Percentiles rank a stretch among this genome's conserved stretches.
These are phyloP conservation scores for Pyrenochaeta sp. DNA, from an alignment of 2,329 filamentous ascomycete species.

Conservation along the genomic window DNA sequence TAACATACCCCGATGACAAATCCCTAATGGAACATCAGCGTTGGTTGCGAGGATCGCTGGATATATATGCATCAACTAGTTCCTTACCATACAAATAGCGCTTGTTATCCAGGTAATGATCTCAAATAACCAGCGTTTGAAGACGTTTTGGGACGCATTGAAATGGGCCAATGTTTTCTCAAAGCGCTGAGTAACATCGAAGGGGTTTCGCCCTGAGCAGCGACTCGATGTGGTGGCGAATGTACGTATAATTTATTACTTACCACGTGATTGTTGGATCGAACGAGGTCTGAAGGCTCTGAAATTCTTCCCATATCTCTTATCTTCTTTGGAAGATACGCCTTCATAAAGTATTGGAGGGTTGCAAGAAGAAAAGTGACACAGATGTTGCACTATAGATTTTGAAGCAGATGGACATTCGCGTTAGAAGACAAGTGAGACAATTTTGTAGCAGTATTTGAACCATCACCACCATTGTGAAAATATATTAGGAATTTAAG, in stretches of 20 bases:
- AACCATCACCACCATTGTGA: too few relatives aligned
- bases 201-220: neutral
- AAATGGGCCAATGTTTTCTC: constrained; percentile 33
- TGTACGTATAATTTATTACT: neutral
- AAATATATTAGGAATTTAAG: too few relatives aligned
- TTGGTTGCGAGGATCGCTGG: neutral
- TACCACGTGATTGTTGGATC: neutral
- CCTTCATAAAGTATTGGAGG: too few relatives aligned
- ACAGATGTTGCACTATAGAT: too few relatives aligned
- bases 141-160: constrained; percentile 25
- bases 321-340: too few relatives aligned
- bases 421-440: too few relatives aligned
- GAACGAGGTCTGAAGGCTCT: neutral
- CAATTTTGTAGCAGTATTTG: too few relatives aligned
- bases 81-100: constrained; percentile 39
- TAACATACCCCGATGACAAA: constrained; percentile 45
- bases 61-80: neutral
- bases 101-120: constrained; percentile 38
- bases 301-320: neutral
- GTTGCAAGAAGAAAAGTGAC: too few relatives aligned
- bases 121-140: constrained; percentile 41
- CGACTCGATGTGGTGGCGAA: neutral
- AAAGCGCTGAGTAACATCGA: constrained; percentile 27
- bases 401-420: too few relatives aligned
- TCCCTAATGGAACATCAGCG: neutral